A percentile compares a stretch with the other conserved stretches of the same genome.
These are phyloP conservation scores for Thecaphora thlaspeos DNA, from an alignment of 1,284 basidiomycete species.

Conservation along the genomic window DNA sequence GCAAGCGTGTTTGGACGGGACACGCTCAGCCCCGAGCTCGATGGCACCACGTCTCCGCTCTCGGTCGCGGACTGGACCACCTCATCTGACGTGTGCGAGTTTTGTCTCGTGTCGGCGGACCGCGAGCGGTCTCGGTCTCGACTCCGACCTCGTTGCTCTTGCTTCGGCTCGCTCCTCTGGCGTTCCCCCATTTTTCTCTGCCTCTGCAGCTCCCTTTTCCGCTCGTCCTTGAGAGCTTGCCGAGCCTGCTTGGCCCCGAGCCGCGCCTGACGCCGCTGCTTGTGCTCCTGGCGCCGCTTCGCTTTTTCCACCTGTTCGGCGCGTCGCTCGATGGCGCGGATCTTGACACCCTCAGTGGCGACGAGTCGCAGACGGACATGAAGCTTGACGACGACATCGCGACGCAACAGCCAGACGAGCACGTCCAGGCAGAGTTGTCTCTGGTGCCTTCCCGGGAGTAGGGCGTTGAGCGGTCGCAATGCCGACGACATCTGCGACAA, in stretches of 20 bases:
- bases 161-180: not conserved
- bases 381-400: slow-evolving; percentile 78
- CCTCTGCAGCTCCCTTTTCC: slow-evolving; percentile 13
- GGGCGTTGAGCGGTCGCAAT: slow-evolving; percentile 23
- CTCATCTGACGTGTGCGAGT: not conserved
- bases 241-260: slow-evolving; percentile 15
- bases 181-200: slow-evolving; percentile 1
- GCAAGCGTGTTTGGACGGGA: slow-evolving; percentile 12
- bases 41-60: not conserved
- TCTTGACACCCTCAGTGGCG: slow-evolving; percentile 74
- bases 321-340: slow-evolving; percentile 49
- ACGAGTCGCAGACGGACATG: slow-evolving; percentile 83
- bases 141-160: slow-evolving; percentile 21
- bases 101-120: slow-evolving; percentile 8
- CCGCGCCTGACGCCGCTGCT: slow-evolving; percentile 11
- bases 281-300: slow-evolving; percentile 13
- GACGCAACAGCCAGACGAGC: slow-evolving; percentile 87
- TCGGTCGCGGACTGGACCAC: not conserved
- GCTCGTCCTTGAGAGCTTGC: slow-evolving; percentile 17
- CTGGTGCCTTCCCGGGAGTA: slow-evolving; percentile 29
- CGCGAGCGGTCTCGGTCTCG: slow-evolving; percentile 24
- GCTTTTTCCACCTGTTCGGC: slow-evolving; percentile 20
- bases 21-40: slow-evolving; percentile 11
- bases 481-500: slow-evolving; percentile 36
- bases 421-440: slow-evolving; percentile 71